Evolutionary conservation across 2,329 filamentous ascomycete genomes (phyloP).

Genomic region (Aspergillus floridensis): DNA sequence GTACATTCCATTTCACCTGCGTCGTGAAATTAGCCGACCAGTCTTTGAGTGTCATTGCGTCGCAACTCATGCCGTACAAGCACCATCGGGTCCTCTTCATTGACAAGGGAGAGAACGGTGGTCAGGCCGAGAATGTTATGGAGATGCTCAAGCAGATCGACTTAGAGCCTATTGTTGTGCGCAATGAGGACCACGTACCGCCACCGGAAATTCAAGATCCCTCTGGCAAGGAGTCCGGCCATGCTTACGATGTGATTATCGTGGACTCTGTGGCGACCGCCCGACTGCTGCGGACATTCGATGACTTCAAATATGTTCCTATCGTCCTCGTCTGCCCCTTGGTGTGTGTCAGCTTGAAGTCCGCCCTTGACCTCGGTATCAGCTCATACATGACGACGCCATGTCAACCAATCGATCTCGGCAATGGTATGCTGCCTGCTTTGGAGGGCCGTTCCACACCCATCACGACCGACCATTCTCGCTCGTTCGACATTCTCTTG

Average conservation of each 20-base stretch:
- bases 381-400: constrained; percentile 99
- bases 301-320: constrained; percentile 96
- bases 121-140: constrained; percentile 66
- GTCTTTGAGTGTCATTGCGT: constrained; percentile 71
- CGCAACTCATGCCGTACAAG: constrained; percentile 81
- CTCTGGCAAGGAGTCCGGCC: constrained; percentile 46
- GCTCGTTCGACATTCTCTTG: constrained; percentile 90
- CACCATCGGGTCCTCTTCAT: constrained; percentile 92
- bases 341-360: constrained; percentile 89
- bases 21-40: constrained; percentile 79
- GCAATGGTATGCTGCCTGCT: constrained; percentile 93
- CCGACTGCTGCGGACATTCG: constrained; percentile 76
- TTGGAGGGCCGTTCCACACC: constrained; percentile 90
- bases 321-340: constrained; percentile 87
- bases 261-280: constrained; percentile 92
- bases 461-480: constrained; percentile 86
- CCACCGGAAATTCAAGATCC: constrained; percentile 53
- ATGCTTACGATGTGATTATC: constrained; percentile 90
- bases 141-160: constrained; percentile 75
- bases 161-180: constrained; percentile 79
- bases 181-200: constrained; percentile 67
- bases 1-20: constrained; percentile 95
- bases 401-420: constrained; percentile 87
- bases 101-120: constrained; percentile 77
- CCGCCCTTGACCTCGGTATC: constrained; percentile 88